phyloP scores from a whole-genome alignment of 371 early-diverging fungal genomes.

The Rhizopus stolonifer region DNA sequence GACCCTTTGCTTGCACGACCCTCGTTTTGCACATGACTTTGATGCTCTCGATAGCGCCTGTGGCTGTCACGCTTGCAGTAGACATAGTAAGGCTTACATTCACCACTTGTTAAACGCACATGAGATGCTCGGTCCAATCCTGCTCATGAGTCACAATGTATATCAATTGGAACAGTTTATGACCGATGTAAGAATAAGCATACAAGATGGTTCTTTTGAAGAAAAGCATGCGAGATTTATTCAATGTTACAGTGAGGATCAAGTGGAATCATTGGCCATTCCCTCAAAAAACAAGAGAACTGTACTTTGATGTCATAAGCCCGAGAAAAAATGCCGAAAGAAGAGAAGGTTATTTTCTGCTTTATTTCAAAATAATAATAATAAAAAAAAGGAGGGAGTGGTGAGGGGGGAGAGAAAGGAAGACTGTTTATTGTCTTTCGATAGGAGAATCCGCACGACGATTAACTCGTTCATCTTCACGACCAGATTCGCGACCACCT shows the following conservation, averaged over 20 bases:
- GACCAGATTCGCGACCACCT: not conserved
- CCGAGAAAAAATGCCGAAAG: too few species aligned
- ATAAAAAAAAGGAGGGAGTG: too few species aligned
- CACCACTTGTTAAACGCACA: slow-evolving; percentile 74
- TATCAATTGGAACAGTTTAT: slow-evolving; percentile 67
- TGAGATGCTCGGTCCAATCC: slow-evolving; percentile 78
- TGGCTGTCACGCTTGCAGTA: slow-evolving; percentile 66
- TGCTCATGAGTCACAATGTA: slow-evolving; percentile 79
- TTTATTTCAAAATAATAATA: too few species aligned
- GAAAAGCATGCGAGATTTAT: slow-evolving; percentile 42
- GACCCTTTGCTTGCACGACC: slow-evolving; percentile 56
- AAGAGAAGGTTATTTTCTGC: too few species aligned
- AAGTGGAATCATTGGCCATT: not conserved
- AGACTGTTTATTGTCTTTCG: slow-evolving; percentile 5
- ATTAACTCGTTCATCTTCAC: slow-evolving; percentile 6
- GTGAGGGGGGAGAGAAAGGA: too few species aligned
- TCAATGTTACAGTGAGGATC: too few species aligned
- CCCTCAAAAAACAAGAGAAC: slow-evolving; percentile 6
- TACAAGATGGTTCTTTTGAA: slow-evolving; percentile 55
- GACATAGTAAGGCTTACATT: slow-evolving; percentile 72
- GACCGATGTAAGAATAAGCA: slow-evolving; percentile 55
- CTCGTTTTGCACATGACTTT: slow-evolving; percentile 50
- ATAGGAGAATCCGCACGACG: slow-evolving; percentile 3
- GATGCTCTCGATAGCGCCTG: slow-evolving; percentile 62
- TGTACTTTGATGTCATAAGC: too few species aligned